A percentile compares a stretch with the other conserved stretches of the same genome.
These are phyloP conservation scores for Fusarium secorum DNA, from an alignment of 2,329 filamentous ascomycete genomes.

Conservation along the genomic window DNA sequence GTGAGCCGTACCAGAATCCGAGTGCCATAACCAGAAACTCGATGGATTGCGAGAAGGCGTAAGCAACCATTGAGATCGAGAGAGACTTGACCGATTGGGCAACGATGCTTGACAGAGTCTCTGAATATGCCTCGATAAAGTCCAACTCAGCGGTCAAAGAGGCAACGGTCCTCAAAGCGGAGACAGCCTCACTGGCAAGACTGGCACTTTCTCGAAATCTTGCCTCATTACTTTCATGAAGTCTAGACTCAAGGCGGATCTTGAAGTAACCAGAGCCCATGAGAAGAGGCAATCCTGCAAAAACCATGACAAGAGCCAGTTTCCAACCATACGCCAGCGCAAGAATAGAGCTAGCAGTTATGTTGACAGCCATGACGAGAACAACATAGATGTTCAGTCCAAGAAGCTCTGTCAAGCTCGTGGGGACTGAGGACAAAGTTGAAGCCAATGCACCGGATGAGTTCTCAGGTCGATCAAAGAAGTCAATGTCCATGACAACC, in stretches of 20 bases:
- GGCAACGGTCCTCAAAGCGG: slow-evolving; percentile 55
- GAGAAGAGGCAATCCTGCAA: slow-evolving; percentile 53
- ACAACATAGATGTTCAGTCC: slow-evolving; percentile 54
- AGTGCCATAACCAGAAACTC: slow-evolving; percentile 46
- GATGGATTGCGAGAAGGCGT: slow-evolving; percentile 36
- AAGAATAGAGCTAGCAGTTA: slow-evolving; percentile 51
- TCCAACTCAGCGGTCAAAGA: slow-evolving; percentile 49
- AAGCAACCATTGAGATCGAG: slow-evolving; percentile 18
- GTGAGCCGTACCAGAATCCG: slow-evolving; percentile 47
- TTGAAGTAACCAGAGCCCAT: slow-evolving; percentile 51
- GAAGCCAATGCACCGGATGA: slow-evolving; percentile 46
- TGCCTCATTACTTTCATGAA: slow-evolving; percentile 49
- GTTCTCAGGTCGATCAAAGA: slow-evolving; percentile 47
- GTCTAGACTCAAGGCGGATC: slow-evolving; percentile 53
- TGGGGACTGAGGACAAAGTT: slow-evolving; percentile 44
- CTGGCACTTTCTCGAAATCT: slow-evolving; percentile 52
- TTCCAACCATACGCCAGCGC: slow-evolving; percentile 55
- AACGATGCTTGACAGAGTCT: slow-evolving; percentile 44
- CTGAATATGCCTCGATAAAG: slow-evolving; percentile 46
- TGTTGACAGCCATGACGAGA: slow-evolving; percentile 50
- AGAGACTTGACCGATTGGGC: slow-evolving; percentile 11
- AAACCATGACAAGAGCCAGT: slow-evolving; percentile 53
- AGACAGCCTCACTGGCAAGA: slow-evolving; percentile 56
- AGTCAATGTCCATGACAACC: slow-evolving; percentile 52
- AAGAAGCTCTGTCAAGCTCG: slow-evolving; percentile 56